Evolutionary conservation across 768 basidiomycete genomes (phyloP), one percentile per base, ranked within the genome.

Genomic region (Baorangia bicolor): DNA sequence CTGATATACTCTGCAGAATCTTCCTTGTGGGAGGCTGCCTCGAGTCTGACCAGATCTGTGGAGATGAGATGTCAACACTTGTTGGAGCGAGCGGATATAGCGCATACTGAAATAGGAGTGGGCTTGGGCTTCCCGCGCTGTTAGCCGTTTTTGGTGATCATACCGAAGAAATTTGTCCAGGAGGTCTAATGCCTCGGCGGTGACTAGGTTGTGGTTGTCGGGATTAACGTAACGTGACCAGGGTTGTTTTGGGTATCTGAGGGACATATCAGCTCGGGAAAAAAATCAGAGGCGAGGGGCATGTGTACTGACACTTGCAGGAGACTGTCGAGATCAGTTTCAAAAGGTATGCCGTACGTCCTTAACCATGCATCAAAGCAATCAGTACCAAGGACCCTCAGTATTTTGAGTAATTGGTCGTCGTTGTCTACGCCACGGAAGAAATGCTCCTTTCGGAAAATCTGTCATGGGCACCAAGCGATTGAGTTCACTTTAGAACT

Each of bases 351-450:
- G 55, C 81, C 77, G 64, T 87, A 86, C 58, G 74, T 74, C 62
- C 78, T 77, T 63, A 85, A 67, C 67, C 87, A 88, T 14, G 70
- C 64, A 64, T 85, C 85, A 13, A 88, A 80, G 63, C 78, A 77
- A 55, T 86, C 86, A 0, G 87, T 88, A 9, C 87, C 87, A 47
- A 89, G 76, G 13, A 84, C 81, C 65, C 82, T 84, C 63, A 85
- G 73, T 49, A 89, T 88, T 69, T 81, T 86, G 55, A 87, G 80
- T 46, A 89, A 72, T 65, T 88, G 87, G 64, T 89, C 87, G 58
- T 86, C 80, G 62, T 88, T 88, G 69, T 88, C 87, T 20, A 80
- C 79, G 13, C 87, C 87, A 59, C 85, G 84, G 73, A 89, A 89
- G 70, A 88, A 87, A 60, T 86, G 87, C 61, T 89, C 87, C 64